Conservation (phyloP, 2,329 filamentous ascomycete species). For the Coniochaeta sp. region DNA sequence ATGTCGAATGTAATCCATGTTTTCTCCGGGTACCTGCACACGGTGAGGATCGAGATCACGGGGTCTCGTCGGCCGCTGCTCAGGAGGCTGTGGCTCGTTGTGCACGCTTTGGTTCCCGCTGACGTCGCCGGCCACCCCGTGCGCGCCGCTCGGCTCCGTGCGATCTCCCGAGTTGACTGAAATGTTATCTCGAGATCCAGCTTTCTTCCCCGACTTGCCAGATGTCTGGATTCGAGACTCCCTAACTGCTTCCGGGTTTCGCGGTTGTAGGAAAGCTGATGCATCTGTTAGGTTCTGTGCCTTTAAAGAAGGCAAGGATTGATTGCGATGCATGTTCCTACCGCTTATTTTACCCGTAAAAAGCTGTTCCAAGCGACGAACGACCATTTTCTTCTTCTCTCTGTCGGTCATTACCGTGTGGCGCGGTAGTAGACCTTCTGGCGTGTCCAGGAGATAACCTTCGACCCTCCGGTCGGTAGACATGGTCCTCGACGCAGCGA, state of each 20-base stretch:
- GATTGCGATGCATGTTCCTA: constrained; percentile 25
- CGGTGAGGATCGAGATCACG: constrained; percentile 72
- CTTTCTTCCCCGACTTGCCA: constrained; percentile 17
- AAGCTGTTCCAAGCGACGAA: constrained; percentile 69
- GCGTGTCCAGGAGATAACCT: constrained; percentile 65
- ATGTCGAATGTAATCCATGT: constrained; percentile 73
- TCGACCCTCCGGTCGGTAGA: constrained; percentile 56
- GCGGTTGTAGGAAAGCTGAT: constrained; percentile 3
- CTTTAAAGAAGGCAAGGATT: constrained; percentile 7
- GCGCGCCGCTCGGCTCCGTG: constrained; percentile 31
- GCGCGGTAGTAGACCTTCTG: constrained; percentile 58
- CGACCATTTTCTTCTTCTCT: constrained; percentile 69
- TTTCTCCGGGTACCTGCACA: constrained; percentile 67
- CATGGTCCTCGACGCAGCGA: constrained; percentile 19
- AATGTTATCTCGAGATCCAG: constrained; percentile 31
- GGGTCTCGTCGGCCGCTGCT: constrained; percentile 72
- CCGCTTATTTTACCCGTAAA: constrained; percentile 64
- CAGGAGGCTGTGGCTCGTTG: constrained; percentile 36
- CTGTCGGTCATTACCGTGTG: constrained; percentile 59
- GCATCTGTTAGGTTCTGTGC: constrained; percentile 5
- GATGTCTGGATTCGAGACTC: constrained; percentile 40
- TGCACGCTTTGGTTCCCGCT: constrained; percentile 20
- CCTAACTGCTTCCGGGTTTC: constrained; percentile 26
- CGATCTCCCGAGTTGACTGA: constrained; percentile 43
- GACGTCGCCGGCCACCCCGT: constrained; percentile 19